Evolutionary conservation across 2,329 filamentous ascomycete genomes (phyloP).

Genomic region (Alternaria postmessia): DNA sequence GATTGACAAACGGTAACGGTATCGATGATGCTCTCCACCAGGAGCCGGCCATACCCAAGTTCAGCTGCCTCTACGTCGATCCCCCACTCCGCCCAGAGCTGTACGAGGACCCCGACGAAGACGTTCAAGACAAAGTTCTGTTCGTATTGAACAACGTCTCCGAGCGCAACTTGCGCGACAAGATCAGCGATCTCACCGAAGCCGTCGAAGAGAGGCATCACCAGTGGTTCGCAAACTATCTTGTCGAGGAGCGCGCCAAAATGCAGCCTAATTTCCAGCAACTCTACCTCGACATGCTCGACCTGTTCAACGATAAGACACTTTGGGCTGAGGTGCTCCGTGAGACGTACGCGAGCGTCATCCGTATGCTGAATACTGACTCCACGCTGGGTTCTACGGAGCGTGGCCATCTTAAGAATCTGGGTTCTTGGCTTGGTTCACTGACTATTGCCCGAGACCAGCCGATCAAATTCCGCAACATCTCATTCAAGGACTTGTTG

Average conservation of each 20-base stretch:
- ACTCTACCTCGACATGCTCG: constrained; percentile 89
- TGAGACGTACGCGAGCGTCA: constrained; percentile 88
- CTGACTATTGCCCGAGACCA: constrained; percentile 92
- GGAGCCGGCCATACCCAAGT: constrained; percentile 73
- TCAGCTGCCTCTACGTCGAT: constrained; percentile 80
- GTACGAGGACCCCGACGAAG: constrained; percentile 84
- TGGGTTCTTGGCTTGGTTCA: constrained; percentile 92
- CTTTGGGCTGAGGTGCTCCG: constrained; percentile 90
- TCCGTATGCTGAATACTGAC: constrained; percentile 89
- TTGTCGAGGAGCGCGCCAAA: constrained; percentile 95
- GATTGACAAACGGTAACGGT: constrained; percentile 72
- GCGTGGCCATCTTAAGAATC: constrained; percentile 87
- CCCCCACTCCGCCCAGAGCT: constrained; percentile 67
- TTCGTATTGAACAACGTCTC: constrained; percentile 98
- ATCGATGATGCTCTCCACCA: constrained; percentile 67
- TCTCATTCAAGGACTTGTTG: constrained; percentile 94
- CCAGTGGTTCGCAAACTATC: constrained; percentile 94
- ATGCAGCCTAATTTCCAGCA: constrained; percentile 97
- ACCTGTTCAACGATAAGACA: constrained; percentile 77
- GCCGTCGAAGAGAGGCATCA: constrained; percentile 82
- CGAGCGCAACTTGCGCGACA: constrained; percentile 82
- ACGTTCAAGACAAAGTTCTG: constrained; percentile 89
- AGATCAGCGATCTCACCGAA: constrained; percentile 81
- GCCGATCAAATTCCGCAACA: constrained; percentile 94
- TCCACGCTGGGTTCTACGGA: constrained; percentile 86